These are phyloP conservation scores for Diplodia seriata DNA, from an alignment of 2,329 filamentous ascomycete genomes.

Conservation along the genomic window DNA sequence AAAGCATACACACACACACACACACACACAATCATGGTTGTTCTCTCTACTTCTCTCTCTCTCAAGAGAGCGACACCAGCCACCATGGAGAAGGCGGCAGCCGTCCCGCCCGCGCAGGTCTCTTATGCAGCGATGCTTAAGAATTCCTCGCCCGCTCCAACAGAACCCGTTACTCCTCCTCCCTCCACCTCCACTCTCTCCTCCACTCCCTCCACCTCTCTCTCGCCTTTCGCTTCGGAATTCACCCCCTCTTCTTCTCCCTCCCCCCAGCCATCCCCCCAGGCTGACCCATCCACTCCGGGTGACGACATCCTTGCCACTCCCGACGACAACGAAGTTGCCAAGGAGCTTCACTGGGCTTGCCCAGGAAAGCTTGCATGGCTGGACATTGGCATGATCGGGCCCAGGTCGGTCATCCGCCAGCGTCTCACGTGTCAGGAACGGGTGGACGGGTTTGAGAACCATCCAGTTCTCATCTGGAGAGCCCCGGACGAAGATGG, in stretches of 20 bases:
- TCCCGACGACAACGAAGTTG: neutral
- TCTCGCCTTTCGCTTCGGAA: neutral
- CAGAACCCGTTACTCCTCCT: neutral
- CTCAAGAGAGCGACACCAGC: too few relatives aligned
- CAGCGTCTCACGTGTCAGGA: constrained; percentile 1
- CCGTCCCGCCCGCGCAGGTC: neutral
- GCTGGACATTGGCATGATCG: neutral
- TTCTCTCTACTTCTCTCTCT: neutral
- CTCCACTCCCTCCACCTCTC: neutral
- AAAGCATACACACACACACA: neutral
- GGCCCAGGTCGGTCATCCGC: neutral
- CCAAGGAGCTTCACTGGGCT: neutral
- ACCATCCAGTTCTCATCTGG: constrained; percentile 22
- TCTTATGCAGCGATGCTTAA: neutral
- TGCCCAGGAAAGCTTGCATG: neutral
- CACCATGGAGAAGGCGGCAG: neutral
- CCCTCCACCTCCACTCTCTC: neutral
- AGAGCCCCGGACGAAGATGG: constrained; percentile 1
- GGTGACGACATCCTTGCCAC: too few relatives aligned
- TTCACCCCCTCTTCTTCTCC: neutral
- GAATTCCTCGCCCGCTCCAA: neutral
- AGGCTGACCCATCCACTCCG: too few relatives aligned
- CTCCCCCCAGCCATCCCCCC: neutral
- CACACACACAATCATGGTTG: too few relatives aligned
- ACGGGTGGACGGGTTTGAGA: constrained; percentile 3